phyloP scores from a whole-genome alignment of 1,139 yeast species.

The Geotrichum histeridarum region DNA sequence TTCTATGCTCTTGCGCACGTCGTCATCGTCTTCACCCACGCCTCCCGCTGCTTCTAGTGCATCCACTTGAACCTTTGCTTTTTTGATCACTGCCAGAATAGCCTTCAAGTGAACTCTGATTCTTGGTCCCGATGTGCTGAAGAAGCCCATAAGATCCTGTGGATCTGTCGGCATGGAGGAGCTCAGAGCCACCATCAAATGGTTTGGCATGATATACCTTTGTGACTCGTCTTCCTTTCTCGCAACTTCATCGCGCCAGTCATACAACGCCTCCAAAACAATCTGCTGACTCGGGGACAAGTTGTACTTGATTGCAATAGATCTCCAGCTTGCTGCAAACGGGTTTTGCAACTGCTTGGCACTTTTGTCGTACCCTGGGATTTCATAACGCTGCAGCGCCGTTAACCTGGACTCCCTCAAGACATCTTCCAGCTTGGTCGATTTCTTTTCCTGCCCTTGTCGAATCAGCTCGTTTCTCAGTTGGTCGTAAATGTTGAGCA shows the following conservation, averaged over 20 bases:
- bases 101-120: slow-evolving; percentile 55
- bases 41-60: slow-evolving; percentile 9
- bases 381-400: slow-evolving; percentile 74
- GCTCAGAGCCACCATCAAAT: slow-evolving; percentile 60
- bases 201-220: slow-evolving; percentile 79
- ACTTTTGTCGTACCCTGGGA: slow-evolving; percentile 34
- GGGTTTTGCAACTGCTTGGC: slow-evolving; percentile 15
- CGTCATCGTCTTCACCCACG: slow-evolving; percentile 10
- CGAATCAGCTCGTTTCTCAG: slow-evolving; percentile 60
- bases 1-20: slow-evolving; percentile 5
- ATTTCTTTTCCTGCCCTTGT: slow-evolving; percentile 22
- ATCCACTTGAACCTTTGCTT: slow-evolving; percentile 24
- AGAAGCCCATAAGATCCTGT: slow-evolving; percentile 51
- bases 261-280: slow-evolving; percentile 56
- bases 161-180: slow-evolving; percentile 53
- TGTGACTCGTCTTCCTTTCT: slow-evolving; percentile 77
- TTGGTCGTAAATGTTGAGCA: slow-evolving; percentile 73
- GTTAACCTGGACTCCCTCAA: slow-evolving; percentile 73
- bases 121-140: slow-evolving; percentile 49
- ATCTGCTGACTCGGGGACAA: slow-evolving; percentile 53
- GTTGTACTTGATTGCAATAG: slow-evolving; percentile 59
- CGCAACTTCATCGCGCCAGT: slow-evolving; percentile 82
- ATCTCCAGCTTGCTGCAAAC: slow-evolving; percentile 26
- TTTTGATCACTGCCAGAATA: slow-evolving; percentile 50
- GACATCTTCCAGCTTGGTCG: slow-evolving; percentile 54